Evolutionary conservation across 441 rosid species (phyloP).

Genomic region (Adansonia rubrostipa): DNA sequence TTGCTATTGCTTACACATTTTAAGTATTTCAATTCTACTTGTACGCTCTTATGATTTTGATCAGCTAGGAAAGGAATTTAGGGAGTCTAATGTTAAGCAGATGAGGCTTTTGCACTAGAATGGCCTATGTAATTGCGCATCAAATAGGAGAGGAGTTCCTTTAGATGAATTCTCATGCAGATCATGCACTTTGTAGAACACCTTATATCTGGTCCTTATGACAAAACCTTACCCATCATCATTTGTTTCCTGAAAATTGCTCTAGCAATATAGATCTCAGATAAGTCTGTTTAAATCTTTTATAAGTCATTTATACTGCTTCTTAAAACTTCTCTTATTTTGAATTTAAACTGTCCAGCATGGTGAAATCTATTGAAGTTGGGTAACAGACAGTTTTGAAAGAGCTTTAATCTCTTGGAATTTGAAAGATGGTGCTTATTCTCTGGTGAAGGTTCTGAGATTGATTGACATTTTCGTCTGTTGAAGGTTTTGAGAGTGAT

Average conservation of each 20-base stretch:
- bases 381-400: background rate
- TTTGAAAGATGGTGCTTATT: conserved; percentile 18
- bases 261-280: conserved; percentile 1
- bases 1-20: conserved; percentile 1
- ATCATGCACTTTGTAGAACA: conserved; percentile 3
- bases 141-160: background rate
- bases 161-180: background rate
- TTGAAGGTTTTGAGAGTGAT: conserved; percentile 1
- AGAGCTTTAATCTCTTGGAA: background rate
- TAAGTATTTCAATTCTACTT: background rate
- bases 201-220: background rate
- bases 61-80: background rate
- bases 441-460: background rate
- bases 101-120: conserved; percentile 4
- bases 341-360: background rate
- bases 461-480: background rate
- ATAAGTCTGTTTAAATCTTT: background rate
- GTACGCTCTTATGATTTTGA: background rate
- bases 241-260: conserved; percentile 3
- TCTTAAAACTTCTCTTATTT: background rate
- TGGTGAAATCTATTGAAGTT: background rate
- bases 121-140: background rate
- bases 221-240: conserved; percentile 4
- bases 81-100: conserved; percentile 1
- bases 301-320: conserved; percentile 5